Evolutionary conservation across 2,329 filamentous ascomycete species (phyloP), one percentile per base, ranked within the genome.

Genomic region (Karstenula rhodostoma): DNA sequence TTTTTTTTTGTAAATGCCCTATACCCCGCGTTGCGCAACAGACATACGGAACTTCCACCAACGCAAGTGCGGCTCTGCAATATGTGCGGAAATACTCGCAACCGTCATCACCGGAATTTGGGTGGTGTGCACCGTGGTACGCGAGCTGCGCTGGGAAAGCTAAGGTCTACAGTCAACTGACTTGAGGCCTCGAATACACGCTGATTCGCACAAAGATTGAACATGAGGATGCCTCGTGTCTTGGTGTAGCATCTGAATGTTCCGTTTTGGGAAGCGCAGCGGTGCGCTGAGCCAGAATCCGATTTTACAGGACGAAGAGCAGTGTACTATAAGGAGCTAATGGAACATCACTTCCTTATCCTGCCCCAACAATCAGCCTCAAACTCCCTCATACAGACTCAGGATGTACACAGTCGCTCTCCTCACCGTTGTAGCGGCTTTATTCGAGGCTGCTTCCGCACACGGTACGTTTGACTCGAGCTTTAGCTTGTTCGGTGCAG

Each of bases 391-490:
- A 54, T 33, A 44, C 25, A 33, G n/a, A n/a, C 40, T 32, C 40
- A 54, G 23, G 2, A 54, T 54, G 51, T 54, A 54, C 17, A 54
- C 51, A 3, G 23, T 54, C 25, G 37, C 37, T 44, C 37, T 54
- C 4, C 51, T 54, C 15, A 33, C 37, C 25, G 51, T 25, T 23
- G 40, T 27, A 2, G 46, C 58, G 25, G 53, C 58, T 27, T 29
- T 60, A 5, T 53, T 60, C 25, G 53, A 54, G 19, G 49, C 54
- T 27, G 53, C 54, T 23, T 64, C 68, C 3, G 55, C 66, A 19
- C 58, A 60, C 54, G 51, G 51, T 54, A 46, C n/a, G 40, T 9
- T 9, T 22, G 10, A 35, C 17, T 7, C 9, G 29, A 35, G 19
- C 32, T 23, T 23, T 15, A 3, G 13, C 19, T 37, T 15, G 12